These are phyloP conservation scores for Zygotorulaspora mrakii DNA, from an alignment of 1,139 yeast species.

Conservation along the genomic window DNA sequence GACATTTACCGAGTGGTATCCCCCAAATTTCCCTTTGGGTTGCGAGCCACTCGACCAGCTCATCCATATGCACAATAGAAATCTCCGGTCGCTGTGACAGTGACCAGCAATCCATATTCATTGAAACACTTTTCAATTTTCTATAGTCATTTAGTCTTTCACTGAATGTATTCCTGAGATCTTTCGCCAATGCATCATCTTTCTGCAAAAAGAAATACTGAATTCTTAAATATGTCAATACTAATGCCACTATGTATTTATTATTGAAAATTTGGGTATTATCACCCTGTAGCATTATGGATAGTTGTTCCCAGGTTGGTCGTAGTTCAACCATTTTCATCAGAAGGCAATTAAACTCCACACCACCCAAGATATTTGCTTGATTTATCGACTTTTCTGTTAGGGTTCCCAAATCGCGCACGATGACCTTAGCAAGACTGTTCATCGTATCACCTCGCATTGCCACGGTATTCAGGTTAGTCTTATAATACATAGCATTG, in stretches of 20 bases:
- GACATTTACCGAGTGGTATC: slow-evolving; percentile 33
- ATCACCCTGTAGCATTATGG: slow-evolving; percentile 16
- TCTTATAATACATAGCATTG: slow-evolving; percentile 32
- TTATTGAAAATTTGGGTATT: slow-evolving; percentile 20
- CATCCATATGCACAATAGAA: slow-evolving; percentile 30
- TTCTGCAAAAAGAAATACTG: slow-evolving; percentile 29
- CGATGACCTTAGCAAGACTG: slow-evolving; percentile 21
- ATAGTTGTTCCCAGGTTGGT: slow-evolving; percentile 33
- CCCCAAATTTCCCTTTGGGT: slow-evolving; percentile 34
- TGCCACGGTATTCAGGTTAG: slow-evolving; percentile 25
- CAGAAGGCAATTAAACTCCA: slow-evolving; percentile 33
- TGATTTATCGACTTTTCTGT: slow-evolving; percentile 18
- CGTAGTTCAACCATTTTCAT: slow-evolving; percentile 35
- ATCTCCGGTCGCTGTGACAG: slow-evolving; percentile 22
- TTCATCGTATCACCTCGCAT: slow-evolving; percentile 32
- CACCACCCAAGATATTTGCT: slow-evolving; percentile 30
- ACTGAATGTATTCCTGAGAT: slow-evolving; percentile 18
- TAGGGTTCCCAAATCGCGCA: slow-evolving; percentile 31
- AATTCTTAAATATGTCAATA: slow-evolving; percentile 30
- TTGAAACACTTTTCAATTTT: slow-evolving; percentile 28
- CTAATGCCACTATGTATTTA: slow-evolving; percentile 32
- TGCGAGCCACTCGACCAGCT: slow-evolving; percentile 31
- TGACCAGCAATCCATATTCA: slow-evolving; percentile 33
- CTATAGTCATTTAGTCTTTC: slow-evolving; percentile 29
- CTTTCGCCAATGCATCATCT: slow-evolving; percentile 12